Evolutionary conservation across 257 asterid genomes (phyloP).

Genomic region (Nicotiana undulata): DNA sequence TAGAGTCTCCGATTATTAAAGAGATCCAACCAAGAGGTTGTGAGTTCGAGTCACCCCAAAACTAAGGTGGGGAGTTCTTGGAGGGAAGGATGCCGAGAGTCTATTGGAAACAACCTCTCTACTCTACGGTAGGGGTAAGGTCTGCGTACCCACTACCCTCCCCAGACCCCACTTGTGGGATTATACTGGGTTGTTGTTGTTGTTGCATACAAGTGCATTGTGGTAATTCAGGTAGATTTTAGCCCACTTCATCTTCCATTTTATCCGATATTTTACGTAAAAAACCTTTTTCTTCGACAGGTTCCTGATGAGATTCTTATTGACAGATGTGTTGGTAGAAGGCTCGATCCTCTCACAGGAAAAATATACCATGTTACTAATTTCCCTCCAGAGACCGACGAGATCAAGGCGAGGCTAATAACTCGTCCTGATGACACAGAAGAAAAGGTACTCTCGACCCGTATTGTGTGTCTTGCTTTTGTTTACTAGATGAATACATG

Average conservation of each 20-base stretch:
- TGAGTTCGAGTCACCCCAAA: too few relatives aligned
- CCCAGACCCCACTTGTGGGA: too few relatives aligned
- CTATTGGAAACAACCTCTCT: too few relatives aligned
- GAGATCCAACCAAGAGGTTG: too few relatives aligned
- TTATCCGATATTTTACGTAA: constrained; percentile 15
- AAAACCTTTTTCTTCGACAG: constrained; percentile 30
- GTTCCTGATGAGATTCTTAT: constrained; percentile 77
- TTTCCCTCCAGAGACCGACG: constrained; percentile 79
- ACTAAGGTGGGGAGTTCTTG: too few relatives aligned
- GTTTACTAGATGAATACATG: not conserved
- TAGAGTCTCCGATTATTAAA: not conserved
- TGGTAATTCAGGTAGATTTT: not conserved
- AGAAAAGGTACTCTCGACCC: constrained; percentile 52
- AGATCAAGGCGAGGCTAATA: constrained; percentile 64
- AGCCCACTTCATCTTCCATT: not conserved
- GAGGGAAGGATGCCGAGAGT: too few relatives aligned
- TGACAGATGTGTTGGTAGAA: constrained; percentile 86
- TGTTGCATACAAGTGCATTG: too few relatives aligned
- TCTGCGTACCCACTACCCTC: too few relatives aligned
- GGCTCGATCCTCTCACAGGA: constrained; percentile 81
- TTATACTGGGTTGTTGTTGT: too few relatives aligned
- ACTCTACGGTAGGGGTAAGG: too few relatives aligned
- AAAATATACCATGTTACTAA: constrained; percentile 61
- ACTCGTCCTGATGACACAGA: constrained; percentile 88
- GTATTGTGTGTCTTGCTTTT: not conserved